Evolutionary conservation across 164 flowering plant species (phyloP).

Genomic region (Euptelea pleiosperma): DNA sequence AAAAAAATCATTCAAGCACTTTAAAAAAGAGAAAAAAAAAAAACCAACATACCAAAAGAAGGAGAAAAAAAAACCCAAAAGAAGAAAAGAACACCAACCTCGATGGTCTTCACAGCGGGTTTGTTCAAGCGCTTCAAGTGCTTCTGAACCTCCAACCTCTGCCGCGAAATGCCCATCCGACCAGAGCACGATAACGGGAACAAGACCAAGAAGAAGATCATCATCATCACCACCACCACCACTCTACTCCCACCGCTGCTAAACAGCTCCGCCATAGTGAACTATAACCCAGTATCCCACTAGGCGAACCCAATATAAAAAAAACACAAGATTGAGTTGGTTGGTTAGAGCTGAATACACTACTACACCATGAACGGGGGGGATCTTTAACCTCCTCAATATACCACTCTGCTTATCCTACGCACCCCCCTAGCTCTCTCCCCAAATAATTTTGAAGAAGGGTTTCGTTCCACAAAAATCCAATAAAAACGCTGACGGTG

Average conservation of each 20-base stretch:
- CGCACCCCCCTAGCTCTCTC: constrained; percentile 2
- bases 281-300: not conserved
- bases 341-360: not conserved
- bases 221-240: constrained; percentile 2
- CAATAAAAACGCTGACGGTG: no score
- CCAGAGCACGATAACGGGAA: constrained; percentile 28
- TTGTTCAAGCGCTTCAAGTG: constrained; percentile 83
- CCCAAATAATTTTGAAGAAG: not conserved
- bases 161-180: constrained; percentile 32
- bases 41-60: not conserved
- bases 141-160: constrained; percentile 69
- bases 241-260: constrained; percentile 13
- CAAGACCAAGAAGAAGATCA: constrained; percentile 15
- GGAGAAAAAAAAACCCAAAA: not conserved
- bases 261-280: constrained; percentile 16
- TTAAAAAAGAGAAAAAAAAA: not conserved
- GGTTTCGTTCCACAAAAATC: constrained; percentile 30
- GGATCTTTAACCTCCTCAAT: no score
- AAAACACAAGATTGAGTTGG: no score
- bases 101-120: constrained; percentile 60
- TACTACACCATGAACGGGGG: not conserved
- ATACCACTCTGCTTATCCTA: constrained; percentile 6
- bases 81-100: constrained; percentile 39
- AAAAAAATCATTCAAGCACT: not conserved
- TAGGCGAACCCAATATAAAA: no score